Conservation (phyloP, 495 filamentous ascomycete species). For the Extremus antarcticus region DNA sequence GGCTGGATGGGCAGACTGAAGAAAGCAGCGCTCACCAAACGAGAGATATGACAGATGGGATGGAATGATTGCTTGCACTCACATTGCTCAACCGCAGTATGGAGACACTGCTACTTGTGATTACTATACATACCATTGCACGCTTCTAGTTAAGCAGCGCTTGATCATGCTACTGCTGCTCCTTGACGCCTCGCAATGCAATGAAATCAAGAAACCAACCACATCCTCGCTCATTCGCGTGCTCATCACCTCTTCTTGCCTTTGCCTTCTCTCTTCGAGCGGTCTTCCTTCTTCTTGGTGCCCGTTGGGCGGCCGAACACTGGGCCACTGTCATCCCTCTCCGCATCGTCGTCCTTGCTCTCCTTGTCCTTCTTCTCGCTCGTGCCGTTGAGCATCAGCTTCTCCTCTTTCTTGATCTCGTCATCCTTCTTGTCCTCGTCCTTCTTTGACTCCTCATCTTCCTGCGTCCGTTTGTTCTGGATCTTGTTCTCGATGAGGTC, state of each 20-base stretch:
- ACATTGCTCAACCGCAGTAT: background rate
- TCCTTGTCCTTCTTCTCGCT: slow-evolving; percentile 45
- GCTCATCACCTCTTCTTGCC: slow-evolving; percentile 26
- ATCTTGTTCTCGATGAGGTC: slow-evolving; percentile 99
- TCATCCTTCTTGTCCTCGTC: slow-evolving; percentile 45
- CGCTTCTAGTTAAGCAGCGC: background rate
- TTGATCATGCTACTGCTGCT: slow-evolving; percentile 1
- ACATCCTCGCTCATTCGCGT: background rate
- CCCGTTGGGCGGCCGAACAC: slow-evolving; percentile 45
- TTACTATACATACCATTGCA: background rate
- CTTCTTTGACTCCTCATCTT: slow-evolving; percentile 81
- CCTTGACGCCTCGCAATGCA: slow-evolving; percentile 1
- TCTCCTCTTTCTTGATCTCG: slow-evolving; percentile 47
- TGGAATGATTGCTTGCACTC: background rate
- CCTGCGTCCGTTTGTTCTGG: slow-evolving; percentile 92
- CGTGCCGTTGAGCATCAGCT: slow-evolving; percentile 37
- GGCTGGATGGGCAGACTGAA: slow-evolving; percentile 38
- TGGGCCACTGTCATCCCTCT: no score
- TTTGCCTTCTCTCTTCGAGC: slow-evolving; percentile 49
- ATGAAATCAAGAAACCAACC: background rate
- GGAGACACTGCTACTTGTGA: background rate
- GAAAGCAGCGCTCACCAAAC: background rate
- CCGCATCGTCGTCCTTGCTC: slow-evolving; percentile 51
- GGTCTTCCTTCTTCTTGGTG: slow-evolving; percentile 50
- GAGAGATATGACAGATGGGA: background rate